These are phyloP conservation scores for Kokia cookei DNA, from an alignment of 441 rosid genomes.

Conservation along the genomic window DNA sequence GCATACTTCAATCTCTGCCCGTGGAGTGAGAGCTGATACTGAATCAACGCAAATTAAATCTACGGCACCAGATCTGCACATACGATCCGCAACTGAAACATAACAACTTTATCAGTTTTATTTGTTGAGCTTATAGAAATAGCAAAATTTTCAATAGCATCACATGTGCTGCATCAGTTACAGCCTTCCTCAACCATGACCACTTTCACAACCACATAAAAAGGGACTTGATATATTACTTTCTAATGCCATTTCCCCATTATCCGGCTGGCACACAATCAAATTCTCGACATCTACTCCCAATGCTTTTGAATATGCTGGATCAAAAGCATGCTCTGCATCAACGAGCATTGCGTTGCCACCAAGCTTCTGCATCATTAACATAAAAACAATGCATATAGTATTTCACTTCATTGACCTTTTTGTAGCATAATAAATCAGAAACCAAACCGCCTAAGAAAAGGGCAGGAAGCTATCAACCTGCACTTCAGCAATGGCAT, in stretches of 20 bases:
- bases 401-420: neutral
- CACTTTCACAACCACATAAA: neutral
- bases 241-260: conserved; percentile 96
- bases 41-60: conserved; percentile 95
- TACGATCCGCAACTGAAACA: conserved; percentile 88
- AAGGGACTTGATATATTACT: conserved; percentile 34
- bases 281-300: conserved; percentile 90
- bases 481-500: conserved; percentile 99
- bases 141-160: conserved; percentile 2
- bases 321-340: conserved; percentile 99
- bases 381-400: conserved; percentile 12
- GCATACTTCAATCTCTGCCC: conserved; percentile 96
- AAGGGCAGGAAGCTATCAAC: conserved; percentile 26
- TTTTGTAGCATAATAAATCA: neutral
- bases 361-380: conserved; percentile 68
- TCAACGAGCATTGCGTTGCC: conserved; percentile 99
- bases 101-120: conserved; percentile 16
- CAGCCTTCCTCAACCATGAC: neutral
- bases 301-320: conserved; percentile 85
- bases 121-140: neutral
- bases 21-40: conserved; percentile 94
- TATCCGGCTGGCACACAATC: conserved; percentile 95
- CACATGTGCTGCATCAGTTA: neutral
- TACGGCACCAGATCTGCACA: conserved; percentile 95
- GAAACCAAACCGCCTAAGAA: conserved; percentile 8